These are phyloP conservation scores for Pichia eremophila DNA, from an alignment of 805 yeast genomes.

Conservation along the genomic window DNA sequence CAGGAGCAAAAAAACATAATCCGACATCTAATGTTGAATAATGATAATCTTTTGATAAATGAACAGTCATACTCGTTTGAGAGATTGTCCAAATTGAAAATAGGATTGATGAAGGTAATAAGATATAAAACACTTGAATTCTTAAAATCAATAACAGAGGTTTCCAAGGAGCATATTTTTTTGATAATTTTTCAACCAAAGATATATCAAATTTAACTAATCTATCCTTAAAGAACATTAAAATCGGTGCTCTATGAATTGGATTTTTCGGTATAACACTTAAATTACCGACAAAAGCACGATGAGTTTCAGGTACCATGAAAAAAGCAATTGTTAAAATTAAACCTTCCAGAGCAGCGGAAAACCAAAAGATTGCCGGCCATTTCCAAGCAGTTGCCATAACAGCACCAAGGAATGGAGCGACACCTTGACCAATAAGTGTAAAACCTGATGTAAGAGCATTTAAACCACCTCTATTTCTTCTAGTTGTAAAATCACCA, in stretches of 20 bases:
- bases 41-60: conserved; percentile 39
- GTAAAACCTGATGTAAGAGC: conserved; percentile 60
- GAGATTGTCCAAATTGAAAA: conserved; percentile 65
- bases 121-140: conserved; percentile 28
- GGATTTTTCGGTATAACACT: conserved; percentile 41
- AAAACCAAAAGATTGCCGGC: conserved; percentile 74
- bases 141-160: conserved; percentile 13
- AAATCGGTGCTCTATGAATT: conserved; percentile 38
- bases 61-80: conserved; percentile 55
- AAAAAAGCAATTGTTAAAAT: conserved; percentile 27
- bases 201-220: conserved; percentile 25
- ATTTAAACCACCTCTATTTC: conserved; percentile 60
- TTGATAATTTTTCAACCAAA: conserved; percentile 8
- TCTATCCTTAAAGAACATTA: conserved; percentile 24
- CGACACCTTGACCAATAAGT: conserved; percentile 66
- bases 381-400: conserved; percentile 50
- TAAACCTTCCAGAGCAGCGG: conserved; percentile 53
- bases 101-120: conserved; percentile 52
- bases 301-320: conserved; percentile 64
- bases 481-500: conserved; percentile 61
- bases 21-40: conserved; percentile 54
- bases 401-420: conserved; percentile 59
- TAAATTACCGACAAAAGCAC: conserved; percentile 69
- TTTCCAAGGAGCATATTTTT: conserved; percentile 20
- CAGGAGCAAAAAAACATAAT: conserved; percentile 64